Evolutionary conservation across 495 filamentous ascomycete genomes (phyloP).

Genomic region (Trypethelium eluteriae): DNA sequence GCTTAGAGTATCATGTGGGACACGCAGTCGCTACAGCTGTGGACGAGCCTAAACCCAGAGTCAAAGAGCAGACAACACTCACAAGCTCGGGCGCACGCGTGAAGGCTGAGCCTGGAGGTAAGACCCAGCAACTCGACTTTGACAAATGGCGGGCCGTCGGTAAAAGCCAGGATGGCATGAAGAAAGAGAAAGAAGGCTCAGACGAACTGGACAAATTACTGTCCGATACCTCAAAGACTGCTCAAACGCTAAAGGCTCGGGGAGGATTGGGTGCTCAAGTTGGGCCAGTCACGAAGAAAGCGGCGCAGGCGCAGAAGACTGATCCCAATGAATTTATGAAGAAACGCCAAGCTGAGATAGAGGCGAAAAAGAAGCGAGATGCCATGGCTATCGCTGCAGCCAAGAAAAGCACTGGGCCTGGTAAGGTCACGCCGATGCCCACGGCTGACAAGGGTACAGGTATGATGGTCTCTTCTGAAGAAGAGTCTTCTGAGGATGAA

Average conservation of each 20-base stretch:
- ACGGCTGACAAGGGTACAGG: conserved; percentile 51
- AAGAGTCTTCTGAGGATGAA: conserved; percentile 67
- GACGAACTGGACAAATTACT: conserved; percentile 17
- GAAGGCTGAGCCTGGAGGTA: not conserved
- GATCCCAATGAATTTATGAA: conserved; percentile 27
- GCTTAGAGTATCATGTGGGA: conserved; percentile 68
- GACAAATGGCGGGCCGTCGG: conserved; percentile 3
- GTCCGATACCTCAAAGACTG: conserved; percentile 14
- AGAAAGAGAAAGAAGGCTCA: not conserved
- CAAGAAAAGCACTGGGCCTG: not conserved
- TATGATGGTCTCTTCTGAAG: conserved; percentile 74
- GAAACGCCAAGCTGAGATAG: conserved; percentile 61
- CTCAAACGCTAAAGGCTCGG: conserved; percentile 16
- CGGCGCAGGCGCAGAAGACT: conserved; percentile 35
- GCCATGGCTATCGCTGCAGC: conserved; percentile 48
- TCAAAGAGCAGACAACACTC: conserved; percentile 23
- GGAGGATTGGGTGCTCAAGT: not conserved
- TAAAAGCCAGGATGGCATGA: conserved; percentile 3
- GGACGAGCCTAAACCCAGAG: conserved; percentile 20
- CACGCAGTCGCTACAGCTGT: conserved; percentile 42
- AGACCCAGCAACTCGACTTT: conserved; percentile 12
- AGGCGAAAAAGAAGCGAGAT: conserved; percentile 65
- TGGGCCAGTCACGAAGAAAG: conserved; percentile 30
- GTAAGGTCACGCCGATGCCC: not conserved
- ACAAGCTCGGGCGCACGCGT: conserved; percentile 11